These are phyloP conservation scores for Poronia punctata DNA, from an alignment of 495 filamentous ascomycete genomes.

Conservation along the genomic window DNA sequence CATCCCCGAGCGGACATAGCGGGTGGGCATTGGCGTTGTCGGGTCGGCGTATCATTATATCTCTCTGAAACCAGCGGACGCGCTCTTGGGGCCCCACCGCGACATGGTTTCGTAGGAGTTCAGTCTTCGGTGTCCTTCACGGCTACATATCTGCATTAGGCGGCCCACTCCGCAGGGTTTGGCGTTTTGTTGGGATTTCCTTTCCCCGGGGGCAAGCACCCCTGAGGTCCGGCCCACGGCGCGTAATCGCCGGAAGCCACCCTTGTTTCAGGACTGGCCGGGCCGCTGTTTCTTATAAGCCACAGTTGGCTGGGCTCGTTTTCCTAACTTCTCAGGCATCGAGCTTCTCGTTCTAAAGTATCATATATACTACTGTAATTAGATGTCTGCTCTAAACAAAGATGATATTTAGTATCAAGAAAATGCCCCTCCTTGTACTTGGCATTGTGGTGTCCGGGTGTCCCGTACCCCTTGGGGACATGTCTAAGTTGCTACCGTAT, in stretches of 20 bases:
- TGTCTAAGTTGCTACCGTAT: no score
- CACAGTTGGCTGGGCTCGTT: conserved; percentile 8
- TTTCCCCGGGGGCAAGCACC: conserved; percentile 4
- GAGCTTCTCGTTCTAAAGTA: conserved; percentile 1
- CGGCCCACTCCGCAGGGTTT: conserved; percentile 16
- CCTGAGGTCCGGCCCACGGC: conserved; percentile 3
- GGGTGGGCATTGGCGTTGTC: conserved; percentile 28
- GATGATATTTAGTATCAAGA: conserved; percentile 21
- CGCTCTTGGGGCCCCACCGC: neutral
- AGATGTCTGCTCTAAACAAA: conserved; percentile 21
- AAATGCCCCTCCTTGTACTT: neutral
- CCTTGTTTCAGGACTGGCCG: no score
- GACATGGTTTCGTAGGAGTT: conserved; percentile 11
- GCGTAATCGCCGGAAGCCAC: no score
- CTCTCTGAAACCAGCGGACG: conserved; percentile 3
- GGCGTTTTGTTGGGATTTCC: conserved; percentile 18
- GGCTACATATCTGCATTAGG: conserved; percentile 29
- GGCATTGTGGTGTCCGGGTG: no score
- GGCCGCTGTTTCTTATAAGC: no score
- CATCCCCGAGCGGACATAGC: conserved; percentile 32
- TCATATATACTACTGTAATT: conserved; percentile 25
- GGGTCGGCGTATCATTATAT: conserved; percentile 30
- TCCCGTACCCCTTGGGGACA: no score
- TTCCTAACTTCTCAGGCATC: conserved; percentile 4
- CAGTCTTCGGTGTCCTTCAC: conserved; percentile 21